phyloP scores from a whole-genome alignment of 2,329 filamentous ascomycete genomes.

The Penicillium sp. region DNA sequence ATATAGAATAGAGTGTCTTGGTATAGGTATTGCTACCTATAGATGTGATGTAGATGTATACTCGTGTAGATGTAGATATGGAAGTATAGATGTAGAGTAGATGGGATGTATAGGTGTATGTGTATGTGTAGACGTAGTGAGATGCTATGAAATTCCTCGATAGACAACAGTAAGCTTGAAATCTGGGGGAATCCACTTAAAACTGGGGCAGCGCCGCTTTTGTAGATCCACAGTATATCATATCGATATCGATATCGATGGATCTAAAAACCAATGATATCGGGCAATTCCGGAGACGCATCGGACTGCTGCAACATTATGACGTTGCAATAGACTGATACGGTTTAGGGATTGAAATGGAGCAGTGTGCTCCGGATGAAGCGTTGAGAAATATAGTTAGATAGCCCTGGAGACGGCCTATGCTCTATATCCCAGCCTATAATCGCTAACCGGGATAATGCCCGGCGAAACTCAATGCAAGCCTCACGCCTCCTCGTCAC shows the following conservation, averaged over 20 bases:
- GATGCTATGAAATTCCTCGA: too few species aligned
- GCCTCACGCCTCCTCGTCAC: constrained; percentile 8
- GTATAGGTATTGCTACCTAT: too few species aligned
- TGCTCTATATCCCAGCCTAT: neutral
- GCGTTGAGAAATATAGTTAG: neutral
- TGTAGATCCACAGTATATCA: neutral
- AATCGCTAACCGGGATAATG: neutral
- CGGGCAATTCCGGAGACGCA: constrained; percentile 12
- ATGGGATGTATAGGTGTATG: too few species aligned
- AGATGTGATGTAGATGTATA: too few species aligned
- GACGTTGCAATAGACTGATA: constrained; percentile 20
- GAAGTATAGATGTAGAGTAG: too few species aligned
- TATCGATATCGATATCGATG: neutral
- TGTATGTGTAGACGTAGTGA: neutral
- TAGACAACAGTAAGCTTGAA: neutral
- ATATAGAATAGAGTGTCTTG: too few species aligned
- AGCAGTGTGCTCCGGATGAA: constrained; percentile 19
- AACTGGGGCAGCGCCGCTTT: constrained; percentile 9
- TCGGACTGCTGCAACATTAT: constrained; percentile 23
- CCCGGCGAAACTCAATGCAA: neutral
- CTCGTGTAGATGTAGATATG: neutral
- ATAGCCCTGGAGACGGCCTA: neutral
- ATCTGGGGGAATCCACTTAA: constrained; percentile 9
- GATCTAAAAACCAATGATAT: constrained; percentile 4
- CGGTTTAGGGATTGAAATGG: constrained; percentile 1